Evolutionary conservation across 352 stramenopile species (phyloP), one percentile per base, ranked within the genome.

Genomic region (Phytophthora pinifolia): DNA sequence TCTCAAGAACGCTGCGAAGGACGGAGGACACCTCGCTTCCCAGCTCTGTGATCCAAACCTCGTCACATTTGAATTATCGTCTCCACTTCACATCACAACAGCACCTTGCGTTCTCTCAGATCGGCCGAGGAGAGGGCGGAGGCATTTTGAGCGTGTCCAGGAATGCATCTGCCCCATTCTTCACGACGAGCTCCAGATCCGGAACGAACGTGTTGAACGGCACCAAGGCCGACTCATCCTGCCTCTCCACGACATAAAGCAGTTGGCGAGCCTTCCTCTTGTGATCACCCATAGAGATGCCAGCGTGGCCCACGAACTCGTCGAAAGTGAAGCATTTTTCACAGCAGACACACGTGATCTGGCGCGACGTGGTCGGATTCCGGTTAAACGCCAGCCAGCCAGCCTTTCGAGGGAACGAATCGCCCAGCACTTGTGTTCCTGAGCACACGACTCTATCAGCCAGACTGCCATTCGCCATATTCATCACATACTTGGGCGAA

Each of bases 401-500:
- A 18, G 43, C 18, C 54, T 73, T 73, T 9, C 64, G 64, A 9
- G 64, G 64, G n/a, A 70, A 73, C 13, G 49, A 62, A 9, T 54
- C 54, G 5, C 31, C 57, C 2, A 58, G 62, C n/a, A 20, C 50
- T 17, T 45, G 25, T n/a, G 49, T 70, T 49, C 50, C 49, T 2
- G 64, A 65, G 14, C 49, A 33, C 22, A 52, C 38, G 7, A 68
- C 59, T 9, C 45, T 54, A 32, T 73, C 65, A 5, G 20, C 59
- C n/a, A 73, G 50, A 42, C 44, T 59, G 18, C 65, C 65, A 30
- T 73, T 54, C 12, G 30, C n/a, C 65, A 73, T 73, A 13, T 37
- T 67, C 54, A 70, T 62, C 27, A 73, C 59, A 38, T 73, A 73
- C 32, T 69, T 73, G 0, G 48, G 46, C 13, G 65, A 54, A 3